Evolutionary conservation across 2,329 filamentous ascomycete genomes (phyloP), one percentile per base, ranked within the genome.

Genomic region (Ascochyta clinopodiicola): DNA sequence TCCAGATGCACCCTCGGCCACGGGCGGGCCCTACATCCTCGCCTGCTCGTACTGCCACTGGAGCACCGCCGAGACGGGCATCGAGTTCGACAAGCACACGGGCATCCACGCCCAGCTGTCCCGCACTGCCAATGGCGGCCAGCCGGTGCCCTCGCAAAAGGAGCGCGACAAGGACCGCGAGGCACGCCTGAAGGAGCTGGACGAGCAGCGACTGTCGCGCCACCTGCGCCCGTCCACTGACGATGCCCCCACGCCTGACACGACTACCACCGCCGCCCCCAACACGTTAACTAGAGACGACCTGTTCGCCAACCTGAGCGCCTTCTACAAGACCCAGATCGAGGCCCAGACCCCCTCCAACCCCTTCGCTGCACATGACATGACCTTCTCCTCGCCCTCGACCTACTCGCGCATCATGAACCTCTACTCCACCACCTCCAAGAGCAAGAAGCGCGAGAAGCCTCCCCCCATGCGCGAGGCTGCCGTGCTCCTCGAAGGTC

Each of bases 11-110:
- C 60, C 66, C 3, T 65, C 66, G 8, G 62, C 58, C n/a, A 60
- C 62, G 4, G 68, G 78, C 46, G 84, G 84, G 1, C 88, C 90
- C 0, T 97, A 88, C 76, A 87, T 94, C 31, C 82, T 99, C 37
- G 86, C 88, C 34, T 99, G 95, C 79, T 86, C 88, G 46, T 96
- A 96, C 77, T 99, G 95, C 79, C 88, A 90, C 75, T 99, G 95
- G 95, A 91, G 86, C 60, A 94, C 92, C 1, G 84, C 89, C 47
- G 95, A 99, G 71, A 90, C 96, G 37, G 92, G 90, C 34, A 88
- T 99, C 74, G 87, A 91, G 67, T 96, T 99, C 71, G 91, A 94
- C 68, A 93, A 94, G 66, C 87, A 90, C 9, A 95, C 91, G 56
- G 91, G 92, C 58, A 92, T 99, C 59, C 88, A 91, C 62, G 82